Base-by-base conservation (phyloP, 108 stramenopile genomes). In the Fragilariopsis cylindrus region DNA sequence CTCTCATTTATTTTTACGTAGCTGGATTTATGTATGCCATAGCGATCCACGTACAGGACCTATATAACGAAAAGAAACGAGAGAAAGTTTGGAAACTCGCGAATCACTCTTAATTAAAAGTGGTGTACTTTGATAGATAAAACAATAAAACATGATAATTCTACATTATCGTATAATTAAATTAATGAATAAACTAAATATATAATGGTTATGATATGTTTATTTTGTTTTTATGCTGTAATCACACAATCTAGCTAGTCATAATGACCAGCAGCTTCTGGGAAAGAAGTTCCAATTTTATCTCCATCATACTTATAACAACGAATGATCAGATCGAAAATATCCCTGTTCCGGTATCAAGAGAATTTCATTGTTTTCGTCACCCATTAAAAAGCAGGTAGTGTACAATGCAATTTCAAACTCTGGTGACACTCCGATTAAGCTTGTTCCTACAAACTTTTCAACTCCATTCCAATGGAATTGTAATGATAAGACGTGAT, bases 371-470 rank as follows among this genome's bases (percentile, higher is more conserved):
- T 89, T 92, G 19, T 94, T 80, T 68, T 91, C 80, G 21, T 85
- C 85, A 7, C 85, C 88, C 7, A 87, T 55, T 43, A 96, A 70
- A 73, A 95, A 96, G 48, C 88, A 90, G 3, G 70, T 76, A 19
- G 55, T 56, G 80, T 96, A 96, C 39, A 96, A 57, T 5, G 97
- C 96, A 70, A 98, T 66, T 74, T 98, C 97, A 65, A 98, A 98
- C 72, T 98, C 97, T 12, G 95, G 96, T 6, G 84, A 87, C 0
- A 89, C 88, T 46, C 96, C 92, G 65, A 94, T 89, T 70, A 94
- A 91, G 45, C 75, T 72, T 7, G 90, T 91, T 7, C 91, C 91
- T 11, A 95, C 91, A 64, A 79, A 80, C 76, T 98, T 98, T 55
- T 91, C 87, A 39, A 90, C 84, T 8, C 96, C 96, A 65, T 94